phyloP scores from a whole-genome alignment of 352 stramenopile species.

The Phytopythium mirpurense region DNA sequence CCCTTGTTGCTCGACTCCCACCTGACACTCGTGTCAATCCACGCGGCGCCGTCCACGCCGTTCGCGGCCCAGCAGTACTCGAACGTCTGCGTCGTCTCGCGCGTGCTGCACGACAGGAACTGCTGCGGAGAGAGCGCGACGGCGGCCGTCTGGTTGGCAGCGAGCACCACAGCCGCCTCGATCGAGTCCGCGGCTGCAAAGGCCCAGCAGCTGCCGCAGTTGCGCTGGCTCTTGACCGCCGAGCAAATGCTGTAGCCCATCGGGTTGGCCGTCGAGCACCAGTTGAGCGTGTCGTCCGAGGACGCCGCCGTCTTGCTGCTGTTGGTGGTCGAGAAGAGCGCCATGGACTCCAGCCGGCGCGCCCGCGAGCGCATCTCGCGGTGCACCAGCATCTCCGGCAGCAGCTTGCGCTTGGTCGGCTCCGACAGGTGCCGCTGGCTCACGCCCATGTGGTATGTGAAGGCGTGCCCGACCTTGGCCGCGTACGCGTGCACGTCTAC shows the following conservation, averaged over 20 bases:
- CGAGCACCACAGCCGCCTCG: constrained; percentile 67
- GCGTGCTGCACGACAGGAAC: constrained; percentile 63
- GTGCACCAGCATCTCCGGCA: constrained; percentile 54
- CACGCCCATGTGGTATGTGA: constrained; percentile 67
- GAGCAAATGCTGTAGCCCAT: constrained; percentile 61
- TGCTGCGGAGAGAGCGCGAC: constrained; percentile 77
- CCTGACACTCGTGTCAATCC: constrained; percentile 56
- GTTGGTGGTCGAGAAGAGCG: constrained; percentile 11
- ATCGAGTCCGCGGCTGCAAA: constrained; percentile 76
- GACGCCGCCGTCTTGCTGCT: constrained; percentile 15
- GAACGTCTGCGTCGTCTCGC: constrained; percentile 63
- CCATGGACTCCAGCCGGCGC: constrained; percentile 19
- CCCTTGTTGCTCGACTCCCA: constrained; percentile 75
- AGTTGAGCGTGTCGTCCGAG: constrained; percentile 45
- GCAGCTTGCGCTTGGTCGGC: constrained; percentile 22
- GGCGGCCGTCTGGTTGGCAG: constrained; percentile 43
- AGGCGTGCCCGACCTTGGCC: constrained; percentile 42
- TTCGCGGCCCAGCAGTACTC: constrained; percentile 66
- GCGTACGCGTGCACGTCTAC: constrained; percentile 61
- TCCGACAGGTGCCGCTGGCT: constrained; percentile 58
- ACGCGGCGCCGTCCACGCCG: constrained; percentile 37
- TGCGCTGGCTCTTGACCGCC: constrained; percentile 76
- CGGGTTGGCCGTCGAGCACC: constrained; percentile 65
- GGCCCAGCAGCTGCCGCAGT: constrained; percentile 79
- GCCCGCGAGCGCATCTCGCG: constrained; percentile 35